Evolutionary conservation across 768 basidiomycete genomes (phyloP), one percentile per base, ranked within the genome.

Genomic region (Lactarius sanguifluus): DNA sequence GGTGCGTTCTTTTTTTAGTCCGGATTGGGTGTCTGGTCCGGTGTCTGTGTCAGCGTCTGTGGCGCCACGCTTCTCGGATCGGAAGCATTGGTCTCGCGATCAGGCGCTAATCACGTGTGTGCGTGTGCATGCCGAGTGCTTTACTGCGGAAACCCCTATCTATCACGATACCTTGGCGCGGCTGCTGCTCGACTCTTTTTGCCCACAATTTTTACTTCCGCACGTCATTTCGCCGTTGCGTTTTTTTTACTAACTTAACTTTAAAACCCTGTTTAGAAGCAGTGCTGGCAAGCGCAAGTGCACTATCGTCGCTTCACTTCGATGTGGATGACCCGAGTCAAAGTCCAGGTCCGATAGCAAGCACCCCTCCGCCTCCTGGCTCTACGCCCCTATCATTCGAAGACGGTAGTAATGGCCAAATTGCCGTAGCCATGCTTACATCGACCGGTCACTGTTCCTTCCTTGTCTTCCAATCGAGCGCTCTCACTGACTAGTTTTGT

Each of bases 241-340:
- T 56, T 23, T 47, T 56, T 23, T 47, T 50, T 40, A 9, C 66
- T 67, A 60, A 67, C 61, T 59, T 59, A 63, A 67, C 62, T 67
- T 67, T 64, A 67, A 67, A 57, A 54, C 57, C 66, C 57, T 64
- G 66, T 56, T 67, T 55, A 41, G 52, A 67, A 59, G 66, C 66
- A 64, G 66, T 67, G 66, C 66, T 64, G 57, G 62, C 62, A 55
- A 47, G 18, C 16, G 32, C 25, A 16, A 55, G 23, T 55, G 28
- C 23, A 30, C 36, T 28, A 34, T 50, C 56, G n/a, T 56, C 34
- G 30, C 57, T 57, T 57, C 61, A 45, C 40, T 41, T 52, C 10
- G 38, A 62, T 41, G 61, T 54, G 47, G 47, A 59, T 34, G 41
- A n/a, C 36, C 40, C 38, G 16, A 59, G 65, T 62, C 47, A 56